phyloP scores from a whole-genome alignment of 1,284 basidiomycete species.

The Leucoagaricus sp. region DNA sequence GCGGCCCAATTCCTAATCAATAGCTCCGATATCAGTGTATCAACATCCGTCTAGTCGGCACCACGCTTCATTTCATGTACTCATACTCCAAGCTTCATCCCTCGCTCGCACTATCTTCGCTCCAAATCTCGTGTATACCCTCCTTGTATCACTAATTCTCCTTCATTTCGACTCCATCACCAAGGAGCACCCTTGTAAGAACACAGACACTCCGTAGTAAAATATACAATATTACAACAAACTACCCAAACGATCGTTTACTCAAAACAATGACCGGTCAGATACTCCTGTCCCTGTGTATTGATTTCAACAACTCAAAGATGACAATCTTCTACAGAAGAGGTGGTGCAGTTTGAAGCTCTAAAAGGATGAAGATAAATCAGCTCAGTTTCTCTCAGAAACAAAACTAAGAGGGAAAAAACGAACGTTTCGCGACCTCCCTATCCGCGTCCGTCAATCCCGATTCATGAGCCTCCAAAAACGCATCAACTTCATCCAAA shows the following conservation, averaged over 20 bases:
- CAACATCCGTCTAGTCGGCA: no score
- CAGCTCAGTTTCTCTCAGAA: constrained; percentile 7
- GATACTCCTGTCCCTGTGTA: not conserved
- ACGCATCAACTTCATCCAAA: constrained; percentile 74
- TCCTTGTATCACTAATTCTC: not conserved
- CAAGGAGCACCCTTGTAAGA: not conserved
- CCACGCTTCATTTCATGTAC: no score
- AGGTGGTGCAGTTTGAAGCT: constrained; percentile 66
- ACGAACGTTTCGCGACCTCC: constrained; percentile 74
- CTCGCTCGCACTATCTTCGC: constrained; percentile 10
- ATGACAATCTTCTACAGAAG: constrained; percentile 39
- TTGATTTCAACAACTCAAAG: not conserved
- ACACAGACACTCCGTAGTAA: not conserved
- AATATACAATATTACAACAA: constrained; percentile 12
- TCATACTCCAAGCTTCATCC: not conserved
- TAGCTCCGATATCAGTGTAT: no score
- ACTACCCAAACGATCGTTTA: not conserved
- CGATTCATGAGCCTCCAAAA: constrained; percentile 88
- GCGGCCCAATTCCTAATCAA: constrained; percentile 17
- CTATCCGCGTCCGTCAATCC: constrained; percentile 85
- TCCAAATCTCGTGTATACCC: not conserved
- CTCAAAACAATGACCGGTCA: not conserved
- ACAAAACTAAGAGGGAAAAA: constrained; percentile 7
- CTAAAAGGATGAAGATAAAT: constrained; percentile 34
- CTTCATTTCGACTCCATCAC: not conserved